Percentiles rank a stretch among this genome's conserved stretches.
These are phyloP conservation scores for Phytophthora fragariae DNA, from an alignment of 352 stramenopile genomes.

Conservation along the genomic window DNA sequence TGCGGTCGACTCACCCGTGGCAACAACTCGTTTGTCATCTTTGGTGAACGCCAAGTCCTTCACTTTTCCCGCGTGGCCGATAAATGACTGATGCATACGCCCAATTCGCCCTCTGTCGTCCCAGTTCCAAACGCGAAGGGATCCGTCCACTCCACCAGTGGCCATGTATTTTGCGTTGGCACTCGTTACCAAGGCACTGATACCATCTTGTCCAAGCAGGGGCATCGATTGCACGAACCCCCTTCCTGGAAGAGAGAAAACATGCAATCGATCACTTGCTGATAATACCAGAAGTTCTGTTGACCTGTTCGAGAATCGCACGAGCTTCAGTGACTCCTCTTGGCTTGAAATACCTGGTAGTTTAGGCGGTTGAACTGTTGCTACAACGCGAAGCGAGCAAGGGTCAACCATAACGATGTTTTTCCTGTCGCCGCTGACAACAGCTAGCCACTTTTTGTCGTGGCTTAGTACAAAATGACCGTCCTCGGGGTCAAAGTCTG, in stretches of 20 bases:
- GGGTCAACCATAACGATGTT: constrained; percentile 51
- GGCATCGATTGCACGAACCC: constrained; percentile 61
- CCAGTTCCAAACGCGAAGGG: constrained; percentile 71
- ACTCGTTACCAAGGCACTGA: constrained; percentile 58
- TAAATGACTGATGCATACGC: constrained; percentile 69
- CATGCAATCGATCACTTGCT: constrained; percentile 53
- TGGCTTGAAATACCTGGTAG: constrained; percentile 5
- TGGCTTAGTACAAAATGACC: constrained; percentile 50
- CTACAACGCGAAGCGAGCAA: constrained; percentile 45
- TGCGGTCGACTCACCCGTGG: constrained; percentile 50
- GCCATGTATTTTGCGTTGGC: constrained; percentile 74
- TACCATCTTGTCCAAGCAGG: constrained; percentile 58
- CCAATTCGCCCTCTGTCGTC: constrained; percentile 53
- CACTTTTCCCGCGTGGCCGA: constrained; percentile 50
- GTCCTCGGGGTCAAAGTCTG: constrained; percentile 43
- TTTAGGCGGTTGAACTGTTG: constrained; percentile 47
- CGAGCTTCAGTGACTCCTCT: constrained; percentile 44
- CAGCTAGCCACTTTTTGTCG: constrained; percentile 48
- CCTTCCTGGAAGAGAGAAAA: constrained; percentile 53
- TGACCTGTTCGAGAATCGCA: constrained; percentile 55
- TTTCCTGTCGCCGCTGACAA: constrained; percentile 41
- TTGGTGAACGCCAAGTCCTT: constrained; percentile 50
- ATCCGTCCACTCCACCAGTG: constrained; percentile 63
- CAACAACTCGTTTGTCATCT: constrained; percentile 50
- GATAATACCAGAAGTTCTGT: constrained; percentile 64